Conservation (phyloP, 306 rosid species). For the Amphicarpaea edgeworthii region DNA sequence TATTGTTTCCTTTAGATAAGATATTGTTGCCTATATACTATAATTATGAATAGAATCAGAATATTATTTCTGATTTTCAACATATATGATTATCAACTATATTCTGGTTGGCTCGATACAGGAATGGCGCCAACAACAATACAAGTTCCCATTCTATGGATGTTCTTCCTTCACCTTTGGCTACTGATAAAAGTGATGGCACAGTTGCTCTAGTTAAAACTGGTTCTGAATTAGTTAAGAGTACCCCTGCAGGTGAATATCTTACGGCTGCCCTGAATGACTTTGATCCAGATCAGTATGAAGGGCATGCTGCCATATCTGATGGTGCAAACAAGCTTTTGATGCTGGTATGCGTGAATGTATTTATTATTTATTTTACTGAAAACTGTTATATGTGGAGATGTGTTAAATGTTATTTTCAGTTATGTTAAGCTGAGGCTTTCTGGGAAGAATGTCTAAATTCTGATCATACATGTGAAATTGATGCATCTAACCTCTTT, state of each 20-base stretch:
- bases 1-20: no score
- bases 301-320: constrained; percentile 95
- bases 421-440: neutral
- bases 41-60: no score
- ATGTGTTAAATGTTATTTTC: constrained; percentile 30
- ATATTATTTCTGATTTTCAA: no score
- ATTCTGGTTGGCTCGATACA: constrained; percentile 54
- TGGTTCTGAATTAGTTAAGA: constrained; percentile 71
- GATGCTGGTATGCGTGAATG: constrained; percentile 83
- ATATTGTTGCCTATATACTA: no score
- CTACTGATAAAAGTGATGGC: constrained; percentile 73
- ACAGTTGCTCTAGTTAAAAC: constrained; percentile 87
- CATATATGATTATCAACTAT: constrained; percentile 31
- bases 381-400: constrained; percentile 11
- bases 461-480: constrained; percentile 8
- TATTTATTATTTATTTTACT: constrained; percentile 31
- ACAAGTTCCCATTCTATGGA: constrained; percentile 61
- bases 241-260: constrained; percentile 99
- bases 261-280: constrained; percentile 95
- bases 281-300: constrained; percentile 93
- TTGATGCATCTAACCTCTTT: constrained; percentile 5
- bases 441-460: constrained; percentile 2
- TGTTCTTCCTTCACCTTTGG: constrained; percentile 67
- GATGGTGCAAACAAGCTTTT: constrained; percentile 98
- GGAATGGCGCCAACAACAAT: constrained; percentile 61